Evolutionary conservation across 768 basidiomycete genomes (phyloP).

Genomic region (Amanita molliuscula): DNA sequence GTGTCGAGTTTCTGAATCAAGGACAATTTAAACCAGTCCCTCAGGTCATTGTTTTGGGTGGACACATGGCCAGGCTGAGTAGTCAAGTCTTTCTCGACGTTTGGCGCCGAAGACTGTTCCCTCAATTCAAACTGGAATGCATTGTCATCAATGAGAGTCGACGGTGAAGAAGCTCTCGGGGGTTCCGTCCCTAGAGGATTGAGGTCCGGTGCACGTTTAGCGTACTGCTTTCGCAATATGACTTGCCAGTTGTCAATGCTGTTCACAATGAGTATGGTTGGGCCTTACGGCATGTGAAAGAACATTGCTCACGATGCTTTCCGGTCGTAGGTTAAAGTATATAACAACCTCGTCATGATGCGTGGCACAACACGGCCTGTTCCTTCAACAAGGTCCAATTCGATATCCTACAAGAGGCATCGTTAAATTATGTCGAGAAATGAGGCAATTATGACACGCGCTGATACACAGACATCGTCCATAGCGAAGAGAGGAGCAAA

Average conservation of each 20-base stretch:
- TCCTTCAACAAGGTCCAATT: slow-evolving; percentile 60
- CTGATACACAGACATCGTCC: slow-evolving; percentile 58
- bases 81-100: neutral
- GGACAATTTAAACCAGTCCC: slow-evolving; percentile 62
- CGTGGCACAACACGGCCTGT: slow-evolving; percentile 55
- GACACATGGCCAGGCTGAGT: neutral
- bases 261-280: slow-evolving; percentile 12
- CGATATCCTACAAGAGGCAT: slow-evolving; percentile 49
- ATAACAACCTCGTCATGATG: slow-evolving; percentile 65
- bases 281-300: neutral
- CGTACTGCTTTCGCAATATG: slow-evolving; percentile 66
- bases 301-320: slow-evolving; percentile 55
- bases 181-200: slow-evolving; percentile 67
- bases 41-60: slow-evolving; percentile 12
- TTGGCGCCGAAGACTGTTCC: neutral
- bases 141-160: slow-evolving; percentile 7
- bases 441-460: slow-evolving; percentile 22
- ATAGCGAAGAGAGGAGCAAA: slow-evolving; percentile 68
- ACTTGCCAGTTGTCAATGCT: slow-evolving; percentile 77
- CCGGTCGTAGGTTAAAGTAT: slow-evolving; percentile 69
- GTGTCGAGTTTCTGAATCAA: slow-evolving; percentile 69
- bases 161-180: slow-evolving; percentile 13
- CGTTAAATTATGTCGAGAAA: slow-evolving; percentile 7
- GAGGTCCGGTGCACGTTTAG: slow-evolving; percentile 56
- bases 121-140: slow-evolving; percentile 5